Base-by-base conservation (phyloP, 2,329 filamentous ascomycete genomes). In the Fusarium newnesense region DNA sequence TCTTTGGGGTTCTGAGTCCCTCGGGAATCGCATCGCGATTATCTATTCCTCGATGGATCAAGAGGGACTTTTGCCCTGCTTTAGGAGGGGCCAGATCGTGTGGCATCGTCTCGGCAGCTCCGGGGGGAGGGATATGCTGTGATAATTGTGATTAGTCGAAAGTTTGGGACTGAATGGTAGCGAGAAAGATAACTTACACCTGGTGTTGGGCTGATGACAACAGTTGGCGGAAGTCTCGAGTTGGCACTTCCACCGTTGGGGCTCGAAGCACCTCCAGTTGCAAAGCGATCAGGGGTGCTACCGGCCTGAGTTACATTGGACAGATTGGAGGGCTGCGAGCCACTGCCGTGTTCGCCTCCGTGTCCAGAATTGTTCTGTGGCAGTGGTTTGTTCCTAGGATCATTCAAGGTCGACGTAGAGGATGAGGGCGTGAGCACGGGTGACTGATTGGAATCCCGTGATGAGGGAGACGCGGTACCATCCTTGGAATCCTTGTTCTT, bases 81-180 rank as follows among this genome's bases (percentile, higher is more conserved):
- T 98, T 97, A 24, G 96, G 96, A 60, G 96, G 96, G 36, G 95
- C 94, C 67, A 99, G 91, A 81, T 99, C 96, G 79, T 97, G 94
- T 59, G 96, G 96, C 96, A 99, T 98, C 10, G 96, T 98, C 85
- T 99, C 96, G 73, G 95, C 93, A 65, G 95, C 93, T 75, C 96
- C 96, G 53, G 96, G 96, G 70, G 95, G 95, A 57, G 96, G 95
- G 49, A 96, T 87, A 84, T 99, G 96, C 95, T 83, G 32, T 34
- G 36, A 16, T 46, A 53, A 40, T 43, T 39, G 52, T 39, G 32
- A 59, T 77, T 52, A 77, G 74, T 50, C n/a, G 19, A 36, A 49
- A 32, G 13, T 28, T 43, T 39, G 36, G 24, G n/a, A 24, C 30
- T n/a, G 12, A 19, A 54, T 59, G 24, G 65, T 72, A 34, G 64